A percentile compares a stretch with the other conserved stretches of the same genome.
Evolutionary conservation across 371 early-diverging fungal genomes (phyloP).

Genomic region (Lichtheimia corymbifera): DNA sequence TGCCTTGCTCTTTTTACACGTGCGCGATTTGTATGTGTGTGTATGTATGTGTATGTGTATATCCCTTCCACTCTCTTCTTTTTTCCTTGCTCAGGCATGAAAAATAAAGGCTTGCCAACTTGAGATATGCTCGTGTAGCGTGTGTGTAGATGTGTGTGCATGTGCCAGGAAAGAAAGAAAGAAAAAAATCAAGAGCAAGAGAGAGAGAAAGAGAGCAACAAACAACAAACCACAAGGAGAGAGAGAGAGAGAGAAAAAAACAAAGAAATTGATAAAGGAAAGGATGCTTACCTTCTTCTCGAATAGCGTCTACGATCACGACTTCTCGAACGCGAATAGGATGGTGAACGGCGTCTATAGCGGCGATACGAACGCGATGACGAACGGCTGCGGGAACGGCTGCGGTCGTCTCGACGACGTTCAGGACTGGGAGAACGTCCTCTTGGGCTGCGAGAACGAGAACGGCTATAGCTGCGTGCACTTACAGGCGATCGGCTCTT

Average conservation of each 20-base stretch:
- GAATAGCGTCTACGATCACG: conserved; percentile 17
- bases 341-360: conserved; percentile 27
- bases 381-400: conserved; percentile 28
- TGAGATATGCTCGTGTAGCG: not conserved
- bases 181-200: not conserved
- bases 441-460: conserved; percentile 28
- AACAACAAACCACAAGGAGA: not conserved
- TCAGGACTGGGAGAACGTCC: conserved; percentile 24
- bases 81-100: conserved; percentile 5
- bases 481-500: conserved; percentile 13
- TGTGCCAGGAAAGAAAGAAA: not conserved
- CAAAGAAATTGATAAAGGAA: not conserved
- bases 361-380: conserved; percentile 37
- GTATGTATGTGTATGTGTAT: not conserved
- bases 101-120: not conserved
- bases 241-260: not conserved
- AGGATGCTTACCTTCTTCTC: conserved; percentile 16
- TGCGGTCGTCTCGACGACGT: conserved; percentile 13
- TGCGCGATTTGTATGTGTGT: too few species aligned
- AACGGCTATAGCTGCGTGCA: conserved; percentile 15
- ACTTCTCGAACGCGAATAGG: conserved; percentile 34
- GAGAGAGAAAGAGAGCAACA: not conserved
- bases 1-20: not conserved
- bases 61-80: not conserved
- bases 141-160: too few species aligned